These are phyloP conservation scores for Paecilomyces dactylethromorphus DNA, from an alignment of 2,329 filamentous ascomycete species.

Conservation along the genomic window DNA sequence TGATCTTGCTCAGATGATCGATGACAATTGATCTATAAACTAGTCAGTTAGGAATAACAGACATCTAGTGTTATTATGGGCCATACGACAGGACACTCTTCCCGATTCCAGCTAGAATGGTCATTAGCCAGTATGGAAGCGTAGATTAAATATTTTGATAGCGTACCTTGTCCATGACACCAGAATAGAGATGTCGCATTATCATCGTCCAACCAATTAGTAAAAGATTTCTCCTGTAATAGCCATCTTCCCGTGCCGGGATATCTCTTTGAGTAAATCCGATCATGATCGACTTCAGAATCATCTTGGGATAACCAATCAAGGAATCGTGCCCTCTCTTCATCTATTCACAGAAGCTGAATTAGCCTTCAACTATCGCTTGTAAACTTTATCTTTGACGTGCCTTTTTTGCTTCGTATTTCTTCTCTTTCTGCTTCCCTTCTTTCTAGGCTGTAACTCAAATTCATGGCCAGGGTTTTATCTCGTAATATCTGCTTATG, in stretches of 20 bases:
- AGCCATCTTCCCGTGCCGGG: constrained; percentile 1
- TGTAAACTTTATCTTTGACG: neutral
- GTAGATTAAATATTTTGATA: neutral
- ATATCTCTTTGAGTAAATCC: neutral
- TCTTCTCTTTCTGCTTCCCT: neutral
- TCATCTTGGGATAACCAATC: constrained; percentile 4
- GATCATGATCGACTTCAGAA: constrained; percentile 1
- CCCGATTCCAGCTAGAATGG: constrained; percentile 4
- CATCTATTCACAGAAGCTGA: neutral
- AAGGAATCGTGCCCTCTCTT: constrained; percentile 3
- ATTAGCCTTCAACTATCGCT: neutral
- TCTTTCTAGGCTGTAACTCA: constrained; percentile 3
- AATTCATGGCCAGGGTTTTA: neutral
- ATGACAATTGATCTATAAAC: constrained; percentile 5
- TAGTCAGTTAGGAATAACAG: neutral
- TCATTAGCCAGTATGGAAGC: neutral
- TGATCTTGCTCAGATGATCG: neutral
- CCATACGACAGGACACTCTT: constrained; percentile 7
- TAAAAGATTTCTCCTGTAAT: neutral
- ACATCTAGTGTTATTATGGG: neutral
- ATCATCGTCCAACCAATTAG: neutral
- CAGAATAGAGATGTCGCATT: neutral
- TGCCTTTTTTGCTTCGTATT: neutral
- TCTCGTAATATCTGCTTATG: constrained; percentile 1
- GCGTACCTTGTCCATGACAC: constrained; percentile 4